phyloP scores from a whole-genome alignment of 202 grass and related monocot genomes.

The Schoenoplectus triqueter region DNA sequence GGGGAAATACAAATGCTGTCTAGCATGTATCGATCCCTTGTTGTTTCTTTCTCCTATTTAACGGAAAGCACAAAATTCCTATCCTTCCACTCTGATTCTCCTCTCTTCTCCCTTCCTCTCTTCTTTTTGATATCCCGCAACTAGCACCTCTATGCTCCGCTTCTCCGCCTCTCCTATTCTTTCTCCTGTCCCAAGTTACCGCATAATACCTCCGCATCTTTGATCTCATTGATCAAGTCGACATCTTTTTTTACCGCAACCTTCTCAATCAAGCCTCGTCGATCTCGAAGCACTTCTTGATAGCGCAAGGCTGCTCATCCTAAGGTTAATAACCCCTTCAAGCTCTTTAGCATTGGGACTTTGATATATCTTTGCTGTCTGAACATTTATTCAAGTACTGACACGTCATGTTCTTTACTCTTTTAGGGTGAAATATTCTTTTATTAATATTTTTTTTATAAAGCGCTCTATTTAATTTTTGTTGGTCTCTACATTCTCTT shows the following conservation, averaged over 20 bases:
- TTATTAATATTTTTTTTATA: not conserved
- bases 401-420: not conserved
- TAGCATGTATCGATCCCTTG: not conserved
- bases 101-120: not conserved
- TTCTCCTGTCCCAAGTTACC: not conserved
- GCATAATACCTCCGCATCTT: not conserved
- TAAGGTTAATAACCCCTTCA: not conserved
- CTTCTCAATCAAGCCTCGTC: not conserved
- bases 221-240: not conserved
- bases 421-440: not conserved
- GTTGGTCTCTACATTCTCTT: not conserved
- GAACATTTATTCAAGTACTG: not conserved
- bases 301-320: not conserved
- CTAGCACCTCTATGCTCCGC: not conserved
- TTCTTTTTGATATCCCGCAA: not conserved
- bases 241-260: not conserved
- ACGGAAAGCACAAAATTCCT: not conserved
- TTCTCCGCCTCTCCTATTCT: not conserved
- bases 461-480: conserved; percentile 2
- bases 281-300: not conserved
- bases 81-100: not conserved
- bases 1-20: not conserved
- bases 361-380: not conserved
- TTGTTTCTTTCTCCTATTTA: not conserved
- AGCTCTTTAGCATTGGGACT: not conserved